Percentiles rank a stretch among this genome's conserved stretches.
These are phyloP conservation scores for Agrostemma githago DNA, from an alignment of 148 eudicot species.

Conservation along the genomic window DNA sequence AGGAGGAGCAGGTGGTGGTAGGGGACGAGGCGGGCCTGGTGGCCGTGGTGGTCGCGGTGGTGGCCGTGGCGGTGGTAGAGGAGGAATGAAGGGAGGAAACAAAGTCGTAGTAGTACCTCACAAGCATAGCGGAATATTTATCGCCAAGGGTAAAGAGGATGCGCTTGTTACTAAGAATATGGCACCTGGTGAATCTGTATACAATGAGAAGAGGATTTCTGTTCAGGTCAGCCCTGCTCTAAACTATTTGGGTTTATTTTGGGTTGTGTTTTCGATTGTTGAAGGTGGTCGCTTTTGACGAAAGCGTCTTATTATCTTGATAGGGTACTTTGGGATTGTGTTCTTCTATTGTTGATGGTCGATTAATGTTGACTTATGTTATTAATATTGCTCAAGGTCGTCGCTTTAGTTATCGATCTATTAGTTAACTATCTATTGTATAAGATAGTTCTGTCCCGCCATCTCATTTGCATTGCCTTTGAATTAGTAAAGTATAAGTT, in stretches of 20 bases:
- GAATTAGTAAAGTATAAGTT: no score
- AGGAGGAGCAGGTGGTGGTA: slow-evolving; percentile 26
- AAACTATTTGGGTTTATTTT: not conserved
- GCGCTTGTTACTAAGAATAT: slow-evolving; percentile 84
- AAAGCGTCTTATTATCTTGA: no score
- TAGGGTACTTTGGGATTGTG: not conserved
- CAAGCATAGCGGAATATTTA: slow-evolving; percentile 80
- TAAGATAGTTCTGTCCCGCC: no score
- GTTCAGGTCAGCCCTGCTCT: slow-evolving; percentile 51
- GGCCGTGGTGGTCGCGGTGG: slow-evolving; percentile 27
- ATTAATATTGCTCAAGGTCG: no score
- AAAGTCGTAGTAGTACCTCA: slow-evolving; percentile 78
- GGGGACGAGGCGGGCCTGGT: slow-evolving; percentile 34
- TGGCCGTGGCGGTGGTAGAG: slow-evolving; percentile 37
- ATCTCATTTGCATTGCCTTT: no score
- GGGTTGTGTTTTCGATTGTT: not conserved
- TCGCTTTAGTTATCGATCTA: no score
- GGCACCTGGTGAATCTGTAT: slow-evolving; percentile 96
- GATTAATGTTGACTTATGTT: no score
- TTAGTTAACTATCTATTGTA: no score
- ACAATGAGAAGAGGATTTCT: slow-evolving; percentile 83
- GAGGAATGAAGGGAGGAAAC: slow-evolving; percentile 80
- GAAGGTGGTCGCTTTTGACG: no score
- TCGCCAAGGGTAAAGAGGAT: slow-evolving; percentile 94
- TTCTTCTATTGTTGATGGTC: no score